Base-by-base conservation (phyloP, 2,329 filamentous ascomycete genomes). In the Grosmannia clavigera region DNA sequence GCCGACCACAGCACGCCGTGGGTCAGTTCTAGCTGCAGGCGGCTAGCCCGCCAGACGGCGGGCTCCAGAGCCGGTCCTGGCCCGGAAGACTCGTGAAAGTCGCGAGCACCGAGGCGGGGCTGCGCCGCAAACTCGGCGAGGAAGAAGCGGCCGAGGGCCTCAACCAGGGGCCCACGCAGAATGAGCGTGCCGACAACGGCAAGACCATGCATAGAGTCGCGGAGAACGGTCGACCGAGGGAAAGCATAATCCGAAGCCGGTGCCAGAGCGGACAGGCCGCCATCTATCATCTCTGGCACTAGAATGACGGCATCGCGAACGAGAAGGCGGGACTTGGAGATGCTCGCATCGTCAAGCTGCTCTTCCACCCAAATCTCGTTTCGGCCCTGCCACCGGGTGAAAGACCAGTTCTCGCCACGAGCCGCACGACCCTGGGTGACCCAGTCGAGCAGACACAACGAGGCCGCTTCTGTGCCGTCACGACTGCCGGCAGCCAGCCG, bases 361-460 rank as follows among this genome's bases (percentile, higher is more conserved):
- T 46, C 43, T 43, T 43, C 40, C 4, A 43, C 33, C 84, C 87
- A 92, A n/a, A 97, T 80, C 73, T 99, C 94, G 69, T 96, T 97
- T 64, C 88, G 81, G 11, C 90, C 91, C 61, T 78, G 82, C 84
- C 94, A 97, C 63, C 80, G 81, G 60, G 80, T 76, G 62, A 96
- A 85, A 66, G 85, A 86, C 94, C 94, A 99, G 64, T 90, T 81
- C 73, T 99, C 94, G 29, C 91, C 92, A 55, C 88, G 82, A 5
- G 94, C 92, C 5, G 80, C 83, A 22, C 94, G 83, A 9, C 94
- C 94, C 68, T 92, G 88, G 2, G 86, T 95, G 7, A 97, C 91
- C 94, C 94, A 99, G 72, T 99, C 94, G 54, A 96, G 76, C 2
- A 95, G 79, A 69, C 91, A 95, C 16, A 97, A 74, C 50, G 86